phyloP scores from a whole-genome alignment of 2,329 filamentous ascomycete species.

The Trichoderma atrobrunneum region DNA sequence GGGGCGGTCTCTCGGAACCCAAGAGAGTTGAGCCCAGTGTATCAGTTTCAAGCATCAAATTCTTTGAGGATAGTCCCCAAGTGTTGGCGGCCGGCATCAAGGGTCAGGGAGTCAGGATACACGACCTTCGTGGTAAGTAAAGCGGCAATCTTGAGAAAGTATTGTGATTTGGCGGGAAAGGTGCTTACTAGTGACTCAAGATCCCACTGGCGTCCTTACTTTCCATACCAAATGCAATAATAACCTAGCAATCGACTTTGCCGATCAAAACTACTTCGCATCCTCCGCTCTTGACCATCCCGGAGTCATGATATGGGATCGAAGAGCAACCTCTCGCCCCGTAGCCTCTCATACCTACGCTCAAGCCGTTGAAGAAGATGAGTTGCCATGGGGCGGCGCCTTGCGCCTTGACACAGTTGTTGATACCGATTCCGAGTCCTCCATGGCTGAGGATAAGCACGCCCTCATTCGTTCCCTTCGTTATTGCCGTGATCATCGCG shows the following conservation, averaged over 20 bases:
- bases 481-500: constrained; percentile 61
- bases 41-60: constrained; percentile 78
- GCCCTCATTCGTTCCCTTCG: constrained; percentile 61
- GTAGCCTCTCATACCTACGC: constrained; percentile 54
- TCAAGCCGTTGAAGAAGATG: constrained; percentile 58
- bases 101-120: constrained; percentile 69
- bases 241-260: constrained; percentile 73
- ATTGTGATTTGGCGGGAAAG: neutral
- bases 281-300: constrained; percentile 75
- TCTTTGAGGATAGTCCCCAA: constrained; percentile 74
- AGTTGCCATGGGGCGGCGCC: constrained; percentile 61
- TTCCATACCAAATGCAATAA: constrained; percentile 67
- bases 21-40: constrained; percentile 62
- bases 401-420: constrained; percentile 58
- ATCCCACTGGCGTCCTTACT: constrained; percentile 52
- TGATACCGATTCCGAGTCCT: constrained; percentile 51
- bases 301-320: constrained; percentile 74
- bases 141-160: neutral
- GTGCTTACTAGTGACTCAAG: constrained; percentile 31
- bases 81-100: constrained; percentile 74
- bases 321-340: constrained; percentile 56
- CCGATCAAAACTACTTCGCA: constrained; percentile 80
- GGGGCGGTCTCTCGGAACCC: constrained; percentile 53
- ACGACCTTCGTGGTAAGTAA: constrained; percentile 68
- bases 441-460: constrained; percentile 52